Base-by-base conservation (phyloP, 2,329 filamentous ascomycete species). In the Chaetothyriales sp. region DNA sequence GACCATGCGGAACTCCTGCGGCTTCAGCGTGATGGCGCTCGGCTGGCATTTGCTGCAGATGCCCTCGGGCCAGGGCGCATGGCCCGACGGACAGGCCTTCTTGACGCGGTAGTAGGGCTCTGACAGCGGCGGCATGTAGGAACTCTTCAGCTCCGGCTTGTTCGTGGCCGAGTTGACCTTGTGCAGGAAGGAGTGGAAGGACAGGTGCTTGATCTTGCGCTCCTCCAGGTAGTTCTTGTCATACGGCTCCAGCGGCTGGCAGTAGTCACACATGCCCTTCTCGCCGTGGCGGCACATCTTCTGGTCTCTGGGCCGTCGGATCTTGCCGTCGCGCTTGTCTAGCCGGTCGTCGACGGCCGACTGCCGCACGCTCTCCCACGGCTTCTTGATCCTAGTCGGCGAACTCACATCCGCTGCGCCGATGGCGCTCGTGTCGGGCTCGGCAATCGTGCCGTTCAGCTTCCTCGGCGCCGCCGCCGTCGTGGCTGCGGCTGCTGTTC, bases 251-350 rank as follows among this genome's bases (percentile, higher is more conserved):
- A 97, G 72, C 0, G 94, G 94, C 80, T 94, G 94, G 72, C 92
- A 98, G 70, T 95, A 94, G 70, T 98, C 92, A 69, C 92, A 98
- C 92, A 98, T 98, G 66, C 92, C 92, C 70, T 95, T 97, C 49
- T 85, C 83, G 1, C 90, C 90, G 67, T 98, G 92, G 56, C 87
- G 83, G 72, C 92, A 98, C 89, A 98, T 92, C 65, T 86, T 86
- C 53, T 71, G 67, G 66, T 94, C 87, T 53, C 77, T 77, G 56
- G 78, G 78, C 56, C 89, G 77, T 18, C 80, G 73, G 49, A 95
- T 95, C 72, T 95, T 98, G 59, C 92, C 92, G 74, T 92, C 84
- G 59, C 83, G 77, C 69, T 81, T 87, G 68, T 98, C 92, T 64
- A 98, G 72, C 51, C 78, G 74, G 65, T 98, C 83, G 65, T 98